Evolutionary conservation across 1,139 yeast genomes (phyloP).

Genomic region (Diutina ranongensis): DNA sequence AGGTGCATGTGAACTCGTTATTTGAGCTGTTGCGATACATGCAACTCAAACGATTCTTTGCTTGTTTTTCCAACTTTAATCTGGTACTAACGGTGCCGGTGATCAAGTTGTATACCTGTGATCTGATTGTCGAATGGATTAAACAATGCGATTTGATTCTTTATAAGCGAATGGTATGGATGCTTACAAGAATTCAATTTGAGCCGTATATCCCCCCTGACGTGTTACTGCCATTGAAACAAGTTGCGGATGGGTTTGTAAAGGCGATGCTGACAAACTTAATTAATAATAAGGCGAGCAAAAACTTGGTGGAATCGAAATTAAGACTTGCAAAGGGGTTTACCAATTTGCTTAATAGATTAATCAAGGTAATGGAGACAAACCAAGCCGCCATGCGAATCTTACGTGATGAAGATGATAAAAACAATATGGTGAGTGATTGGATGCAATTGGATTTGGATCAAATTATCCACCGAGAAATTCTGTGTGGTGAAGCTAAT

Average conservation of each 20-base stretch:
- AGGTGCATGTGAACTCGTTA: slow-evolving; percentile 48
- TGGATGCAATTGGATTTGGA: slow-evolving; percentile 47
- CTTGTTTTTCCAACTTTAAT: slow-evolving; percentile 42
- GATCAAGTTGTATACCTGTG: slow-evolving; percentile 42
- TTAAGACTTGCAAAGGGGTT: slow-evolving; percentile 46
- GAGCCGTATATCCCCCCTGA: slow-evolving; percentile 45
- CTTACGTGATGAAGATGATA: slow-evolving; percentile 33
- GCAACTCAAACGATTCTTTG: slow-evolving; percentile 51
- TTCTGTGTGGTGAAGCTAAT: slow-evolving; percentile 35
- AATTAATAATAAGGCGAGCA: slow-evolving; percentile 34
- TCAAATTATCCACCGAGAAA: slow-evolving; percentile 40
- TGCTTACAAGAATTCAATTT: slow-evolving; percentile 56
- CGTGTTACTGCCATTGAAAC: slow-evolving; percentile 39
- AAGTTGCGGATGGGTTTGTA: slow-evolving; percentile 30
- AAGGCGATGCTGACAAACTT: slow-evolving; percentile 27
- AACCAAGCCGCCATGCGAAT: slow-evolving; percentile 45
- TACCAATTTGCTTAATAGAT: slow-evolving; percentile 41
- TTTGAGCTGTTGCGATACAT: slow-evolving; percentile 58
- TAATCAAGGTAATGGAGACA: slow-evolving; percentile 49
- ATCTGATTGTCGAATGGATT: slow-evolving; percentile 50
- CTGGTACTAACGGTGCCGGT: slow-evolving; percentile 57
- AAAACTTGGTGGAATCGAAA: slow-evolving; percentile 39
- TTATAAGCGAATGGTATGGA: slow-evolving; percentile 49
- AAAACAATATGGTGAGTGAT: slow-evolving; percentile 43
- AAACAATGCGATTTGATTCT: slow-evolving; percentile 51